Conservation (phyloP, 2,329 filamentous ascomycete species). For the Tolypocladium inflatum region DNA sequence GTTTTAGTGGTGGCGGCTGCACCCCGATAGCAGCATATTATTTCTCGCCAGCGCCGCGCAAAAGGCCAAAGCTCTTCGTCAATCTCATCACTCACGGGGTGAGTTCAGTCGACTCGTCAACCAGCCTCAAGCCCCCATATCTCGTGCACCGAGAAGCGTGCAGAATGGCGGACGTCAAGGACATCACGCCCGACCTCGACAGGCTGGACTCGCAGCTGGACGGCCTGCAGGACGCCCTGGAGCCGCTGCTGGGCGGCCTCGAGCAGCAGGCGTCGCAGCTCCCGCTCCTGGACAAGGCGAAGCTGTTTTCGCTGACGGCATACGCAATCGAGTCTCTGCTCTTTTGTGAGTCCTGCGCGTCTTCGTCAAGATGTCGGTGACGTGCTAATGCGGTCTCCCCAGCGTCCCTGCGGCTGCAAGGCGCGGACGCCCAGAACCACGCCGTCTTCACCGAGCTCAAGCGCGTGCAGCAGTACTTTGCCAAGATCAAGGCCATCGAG, state of each 20-base stretch:
- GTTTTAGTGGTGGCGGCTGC: background rate
- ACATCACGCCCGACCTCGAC: conserved; percentile 59
- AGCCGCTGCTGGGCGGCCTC: conserved; percentile 63
- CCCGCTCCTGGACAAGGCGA: conserved; percentile 88
- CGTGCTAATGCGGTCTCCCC: background rate
- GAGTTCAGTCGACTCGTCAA: background rate
- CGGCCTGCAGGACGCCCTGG: conserved; percentile 62
- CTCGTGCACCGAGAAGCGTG: background rate
- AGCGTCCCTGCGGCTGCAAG: conserved; percentile 70
- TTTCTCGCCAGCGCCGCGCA: background rate
- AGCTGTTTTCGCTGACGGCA: conserved; percentile 78
- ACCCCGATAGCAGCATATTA: background rate
- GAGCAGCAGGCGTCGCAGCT: conserved; percentile 64
- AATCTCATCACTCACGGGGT: background rate
- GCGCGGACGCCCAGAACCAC: conserved; percentile 73
- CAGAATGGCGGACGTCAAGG: conserved; percentile 33
- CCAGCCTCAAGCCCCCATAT: background rate
- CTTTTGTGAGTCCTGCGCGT: conserved; percentile 53
- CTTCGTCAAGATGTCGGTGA: background rate
- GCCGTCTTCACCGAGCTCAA: conserved; percentile 77
- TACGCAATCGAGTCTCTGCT: conserved; percentile 88
- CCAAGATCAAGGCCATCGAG: conserved; percentile 77
- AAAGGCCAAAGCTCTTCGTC: background rate
- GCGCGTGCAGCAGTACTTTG: conserved; percentile 83
- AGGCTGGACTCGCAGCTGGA: conserved; percentile 72